Evolutionary conservation across 192 early-diverging fungal genomes (phyloP).

Genomic region (Lobulomyces angularis): DNA sequence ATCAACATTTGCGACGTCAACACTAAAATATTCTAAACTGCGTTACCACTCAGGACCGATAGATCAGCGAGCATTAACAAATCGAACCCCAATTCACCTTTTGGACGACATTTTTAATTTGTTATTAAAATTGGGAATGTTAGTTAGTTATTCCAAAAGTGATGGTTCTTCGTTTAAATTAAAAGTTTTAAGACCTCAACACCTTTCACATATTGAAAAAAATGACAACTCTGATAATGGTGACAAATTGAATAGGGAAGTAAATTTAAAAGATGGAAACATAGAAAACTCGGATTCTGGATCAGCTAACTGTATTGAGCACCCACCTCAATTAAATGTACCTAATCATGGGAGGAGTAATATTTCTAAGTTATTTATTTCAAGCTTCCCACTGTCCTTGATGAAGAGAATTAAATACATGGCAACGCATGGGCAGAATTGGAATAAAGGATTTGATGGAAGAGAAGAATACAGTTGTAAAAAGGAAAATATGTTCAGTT

Average conservation of each 20-base stretch:
- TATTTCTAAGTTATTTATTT: too few species aligned
- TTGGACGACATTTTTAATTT: conserved; percentile 14
- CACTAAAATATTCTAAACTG: too few species aligned
- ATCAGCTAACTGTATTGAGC: too few species aligned
- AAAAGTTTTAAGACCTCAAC: conserved; percentile 18
- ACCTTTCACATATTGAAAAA: too few species aligned
- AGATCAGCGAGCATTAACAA: conserved; percentile 27
- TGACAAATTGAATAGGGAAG: too few species aligned
- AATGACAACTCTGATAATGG: too few species aligned
- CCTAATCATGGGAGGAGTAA: too few species aligned
- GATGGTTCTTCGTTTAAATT: conserved; percentile 21
- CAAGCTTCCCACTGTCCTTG: conserved; percentile 25
- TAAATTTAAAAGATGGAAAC: too few species aligned
- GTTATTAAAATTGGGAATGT: conserved; percentile 23
- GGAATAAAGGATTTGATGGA: conserved; percentile 25
- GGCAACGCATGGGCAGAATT: conserved; percentile 18
- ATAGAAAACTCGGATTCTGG: too few species aligned
- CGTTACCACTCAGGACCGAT: conserved; percentile 37
- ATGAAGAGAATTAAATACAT: conserved; percentile 20
- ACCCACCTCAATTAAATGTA: too few species aligned
- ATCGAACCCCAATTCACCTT: conserved; percentile 9
- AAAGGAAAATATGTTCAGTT: too few species aligned
- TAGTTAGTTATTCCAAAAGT: conserved; percentile 5
- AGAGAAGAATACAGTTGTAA: neutral
- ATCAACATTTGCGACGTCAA: too few species aligned